A percentile compares a stretch with the other conserved stretches of the same genome.
Evolutionary conservation across 2,329 filamentous ascomycete genomes (phyloP).

Genomic region (Botrytis galanthina): DNA sequence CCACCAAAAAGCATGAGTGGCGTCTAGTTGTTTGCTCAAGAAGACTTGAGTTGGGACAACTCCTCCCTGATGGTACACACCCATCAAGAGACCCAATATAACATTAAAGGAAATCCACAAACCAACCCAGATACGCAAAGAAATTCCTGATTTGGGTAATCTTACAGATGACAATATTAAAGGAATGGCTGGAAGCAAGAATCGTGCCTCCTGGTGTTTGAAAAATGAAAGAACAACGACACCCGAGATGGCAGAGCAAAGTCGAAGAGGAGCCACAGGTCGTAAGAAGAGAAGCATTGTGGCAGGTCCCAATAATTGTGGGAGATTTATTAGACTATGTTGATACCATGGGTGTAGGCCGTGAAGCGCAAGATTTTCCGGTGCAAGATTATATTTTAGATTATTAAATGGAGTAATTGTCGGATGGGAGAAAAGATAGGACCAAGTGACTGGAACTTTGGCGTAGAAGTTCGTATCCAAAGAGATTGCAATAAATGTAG

Average conservation of each 20-base stretch:
- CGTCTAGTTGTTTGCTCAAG: constrained; percentile 63
- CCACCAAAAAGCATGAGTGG: constrained; percentile 72
- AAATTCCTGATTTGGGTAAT: constrained; percentile 55
- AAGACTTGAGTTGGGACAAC: constrained; percentile 74
- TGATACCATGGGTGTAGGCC: constrained; percentile 78
- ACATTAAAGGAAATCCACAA: constrained; percentile 70
- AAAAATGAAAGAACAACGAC: constrained; percentile 69
- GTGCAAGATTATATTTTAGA: constrained; percentile 68
- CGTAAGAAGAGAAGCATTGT: constrained; percentile 57
- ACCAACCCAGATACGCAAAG: constrained; percentile 54
- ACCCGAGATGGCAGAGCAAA: constrained; percentile 73
- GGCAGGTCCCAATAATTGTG: constrained; percentile 70
- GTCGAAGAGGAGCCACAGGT: constrained; percentile 57
- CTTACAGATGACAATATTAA: constrained; percentile 72
- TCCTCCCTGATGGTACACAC: constrained; percentile 78
- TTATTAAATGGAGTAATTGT: constrained; percentile 78
- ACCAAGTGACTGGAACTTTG: constrained; percentile 60
- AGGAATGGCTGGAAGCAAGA: constrained; percentile 72
- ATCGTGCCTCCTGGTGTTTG: constrained; percentile 77
- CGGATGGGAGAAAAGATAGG: constrained; percentile 60
- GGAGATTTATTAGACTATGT: constrained; percentile 68
- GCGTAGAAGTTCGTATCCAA: constrained; percentile 86
- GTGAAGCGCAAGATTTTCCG: constrained; percentile 70
- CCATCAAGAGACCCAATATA: constrained; percentile 69
- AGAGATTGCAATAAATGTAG: constrained; percentile 69